A percentile compares a stretch with the other conserved stretches of the same genome.
phyloP scores from a whole-genome alignment of 164 flowering plant species.

The Aristolochia contorta region DNA sequence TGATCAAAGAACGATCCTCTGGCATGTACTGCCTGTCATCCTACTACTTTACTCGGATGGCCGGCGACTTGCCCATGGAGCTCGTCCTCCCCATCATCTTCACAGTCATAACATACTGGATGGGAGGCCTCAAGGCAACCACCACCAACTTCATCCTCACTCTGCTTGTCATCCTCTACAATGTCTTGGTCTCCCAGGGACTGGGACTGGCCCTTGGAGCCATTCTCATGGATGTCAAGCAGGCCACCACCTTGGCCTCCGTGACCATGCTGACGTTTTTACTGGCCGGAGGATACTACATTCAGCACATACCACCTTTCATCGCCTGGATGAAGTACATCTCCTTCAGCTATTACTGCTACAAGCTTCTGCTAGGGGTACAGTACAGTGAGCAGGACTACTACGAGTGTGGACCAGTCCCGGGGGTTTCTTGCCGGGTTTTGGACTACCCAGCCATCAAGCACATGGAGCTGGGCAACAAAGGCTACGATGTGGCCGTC shows the following conservation, averaged over 20 bases:
- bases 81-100: conserved; percentile 77
- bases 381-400: conserved; percentile 50
- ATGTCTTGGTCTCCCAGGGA: conserved; percentile 81
- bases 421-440: conserved; percentile 38
- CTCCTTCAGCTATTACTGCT: conserved; percentile 76
- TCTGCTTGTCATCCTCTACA: conserved; percentile 52
- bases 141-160: conserved; percentile 38
- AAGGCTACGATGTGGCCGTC: conserved; percentile 51
- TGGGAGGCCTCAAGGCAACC: conserved; percentile 80
- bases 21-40: conserved; percentile 91
- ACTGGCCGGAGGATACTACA: conserved; percentile 86
- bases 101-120: conserved; percentile 61
- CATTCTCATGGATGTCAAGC: conserved; percentile 75
- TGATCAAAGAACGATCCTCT: conserved; percentile 65
- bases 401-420: conserved; percentile 61
- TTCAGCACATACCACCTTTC: conserved; percentile 64
- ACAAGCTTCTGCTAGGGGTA: conserved; percentile 71
- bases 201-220: conserved; percentile 88
- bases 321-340: conserved; percentile 79
- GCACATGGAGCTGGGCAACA: conserved; percentile 30
- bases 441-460: conserved; percentile 54
- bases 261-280: conserved; percentile 78
- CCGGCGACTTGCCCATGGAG: conserved; percentile 88
- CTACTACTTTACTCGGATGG: conserved; percentile 63
- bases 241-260: conserved; percentile 66